These are phyloP conservation scores for Beta macrorhiza DNA, from an alignment of 179 eudicot genomes.

Conservation along the genomic window DNA sequence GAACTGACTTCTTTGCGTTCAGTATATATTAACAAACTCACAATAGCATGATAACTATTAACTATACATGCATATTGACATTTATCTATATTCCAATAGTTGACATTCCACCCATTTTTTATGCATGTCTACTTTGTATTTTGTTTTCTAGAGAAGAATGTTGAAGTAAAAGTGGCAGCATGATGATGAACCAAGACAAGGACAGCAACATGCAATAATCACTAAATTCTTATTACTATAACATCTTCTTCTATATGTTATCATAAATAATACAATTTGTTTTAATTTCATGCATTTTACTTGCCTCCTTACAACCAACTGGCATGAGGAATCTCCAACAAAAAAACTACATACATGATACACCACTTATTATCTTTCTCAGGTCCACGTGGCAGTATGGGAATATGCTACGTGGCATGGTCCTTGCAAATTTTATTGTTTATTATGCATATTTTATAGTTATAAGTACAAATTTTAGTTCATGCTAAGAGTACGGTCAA, in stretches of 20 bases:
- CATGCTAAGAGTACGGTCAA: too few species aligned
- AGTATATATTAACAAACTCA: too few species aligned
- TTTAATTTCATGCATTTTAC: slow-evolving; percentile 4
- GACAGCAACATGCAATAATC: too few species aligned
- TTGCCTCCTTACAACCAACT: background rate
- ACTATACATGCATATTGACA: background rate
- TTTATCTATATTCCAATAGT: background rate
- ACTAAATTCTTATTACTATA: too few species aligned
- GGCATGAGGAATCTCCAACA: slow-evolving; percentile 10
- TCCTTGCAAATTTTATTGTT: background rate
- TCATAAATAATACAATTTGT: background rate
- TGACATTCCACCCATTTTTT: background rate
- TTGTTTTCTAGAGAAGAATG: too few species aligned
- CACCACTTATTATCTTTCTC: background rate
- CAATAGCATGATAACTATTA: too few species aligned
- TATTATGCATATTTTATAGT: too few species aligned
- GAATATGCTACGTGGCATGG: background rate
- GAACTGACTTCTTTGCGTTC: too few species aligned
- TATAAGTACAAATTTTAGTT: too few species aligned
- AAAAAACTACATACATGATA: background rate
- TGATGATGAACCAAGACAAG: background rate
- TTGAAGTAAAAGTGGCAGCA: background rate
- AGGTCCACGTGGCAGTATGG: background rate
- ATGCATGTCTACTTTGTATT: too few species aligned
- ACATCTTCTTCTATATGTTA: too few species aligned